Base-by-base conservation (phyloP, 441 rosid species). In the Bocquillonia castaneifolia region DNA sequence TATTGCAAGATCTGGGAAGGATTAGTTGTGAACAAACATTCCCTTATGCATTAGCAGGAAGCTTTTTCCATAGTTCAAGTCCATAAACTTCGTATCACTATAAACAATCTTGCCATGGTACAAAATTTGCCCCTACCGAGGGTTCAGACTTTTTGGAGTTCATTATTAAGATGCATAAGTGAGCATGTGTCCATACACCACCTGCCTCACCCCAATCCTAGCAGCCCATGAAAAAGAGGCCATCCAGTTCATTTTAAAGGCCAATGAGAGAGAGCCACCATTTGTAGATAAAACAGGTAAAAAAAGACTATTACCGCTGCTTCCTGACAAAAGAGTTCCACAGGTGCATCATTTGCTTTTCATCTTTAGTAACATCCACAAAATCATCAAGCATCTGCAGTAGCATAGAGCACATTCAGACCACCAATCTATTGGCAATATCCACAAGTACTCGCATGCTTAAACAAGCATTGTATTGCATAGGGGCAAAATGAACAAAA, bases 241-340 rank as follows among this genome's bases (percentile, higher is more conserved):
- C 18, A n/a, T 3, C 60, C 10, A 18, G 29, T 64, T 31, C 20
- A 67, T 44, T 18, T 44, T 31, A 57, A 67, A 15, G 42, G 31
- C 28, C 6, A 29, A 5, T 18, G 3, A 42, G 57, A 63, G 37
- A 42, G 58, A 63, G 60, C 54, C 28, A 63, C 17, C 23, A 64
- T 61, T 36, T 13, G 39, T 60, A 65, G 71, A 71, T 63, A 70
- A 68, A 71, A 67, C 39, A 59, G 56, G 5, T 63, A 44, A 73
- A 76, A 63, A 36, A 14, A 60, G 50, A 61, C 29, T 7, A 31
- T 71, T 84, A 92, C 99, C 96, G 84, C 74, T 95, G 99, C 81
- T 92, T 95, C 72, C 99, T 86, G 78, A 89, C 95, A 71, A 95
- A 92, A 13, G 98, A 95, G 82, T 92, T 95, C 99, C 99, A 95